phyloP scores from a whole-genome alignment of 305 asterid genomes.

The Withania somnifera region DNA sequence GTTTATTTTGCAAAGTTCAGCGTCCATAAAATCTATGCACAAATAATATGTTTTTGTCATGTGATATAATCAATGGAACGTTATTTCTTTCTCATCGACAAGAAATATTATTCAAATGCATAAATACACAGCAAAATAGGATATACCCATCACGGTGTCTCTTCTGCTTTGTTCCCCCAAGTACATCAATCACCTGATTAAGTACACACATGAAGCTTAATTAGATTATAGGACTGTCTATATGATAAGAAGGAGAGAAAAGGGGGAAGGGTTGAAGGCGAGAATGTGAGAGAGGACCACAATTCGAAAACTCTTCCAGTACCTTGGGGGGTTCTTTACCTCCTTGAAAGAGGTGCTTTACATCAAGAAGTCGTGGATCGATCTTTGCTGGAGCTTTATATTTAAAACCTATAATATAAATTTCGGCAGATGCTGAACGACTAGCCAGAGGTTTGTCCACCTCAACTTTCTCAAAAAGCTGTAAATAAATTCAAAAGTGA shows the following conservation, averaged over 20 bases:
- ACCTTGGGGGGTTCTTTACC: conserved; percentile 87
- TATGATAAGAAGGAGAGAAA: background rate
- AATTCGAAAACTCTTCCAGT: background rate
- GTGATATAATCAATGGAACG: background rate
- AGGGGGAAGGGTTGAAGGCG: background rate
- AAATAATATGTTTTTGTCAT: background rate
- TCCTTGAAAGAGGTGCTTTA: conserved; percentile 75
- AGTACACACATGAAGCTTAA: background rate
- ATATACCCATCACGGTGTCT: conserved; percentile 89
- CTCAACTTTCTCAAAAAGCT: conserved; percentile 94
- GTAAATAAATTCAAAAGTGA: conserved; percentile 11
- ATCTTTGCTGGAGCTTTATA: conserved; percentile 96
- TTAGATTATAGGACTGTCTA: background rate
- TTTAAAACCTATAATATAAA: conserved; percentile 63
- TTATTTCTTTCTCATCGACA: background rate
- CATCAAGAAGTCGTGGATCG: conserved; percentile 87
- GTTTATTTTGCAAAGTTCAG: background rate
- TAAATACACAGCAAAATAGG: conserved; percentile 1
- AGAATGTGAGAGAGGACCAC: background rate
- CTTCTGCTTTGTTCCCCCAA: conserved; percentile 65
- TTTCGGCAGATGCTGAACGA: conserved; percentile 87
- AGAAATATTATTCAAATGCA: background rate
- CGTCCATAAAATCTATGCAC: background rate
- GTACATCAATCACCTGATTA: conserved; percentile 66
- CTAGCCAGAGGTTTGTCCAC: conserved; percentile 92